phyloP scores from a whole-genome alignment of 2,329 filamentous ascomycete species.

The Nannizziopsis arthrosporioides region DNA sequence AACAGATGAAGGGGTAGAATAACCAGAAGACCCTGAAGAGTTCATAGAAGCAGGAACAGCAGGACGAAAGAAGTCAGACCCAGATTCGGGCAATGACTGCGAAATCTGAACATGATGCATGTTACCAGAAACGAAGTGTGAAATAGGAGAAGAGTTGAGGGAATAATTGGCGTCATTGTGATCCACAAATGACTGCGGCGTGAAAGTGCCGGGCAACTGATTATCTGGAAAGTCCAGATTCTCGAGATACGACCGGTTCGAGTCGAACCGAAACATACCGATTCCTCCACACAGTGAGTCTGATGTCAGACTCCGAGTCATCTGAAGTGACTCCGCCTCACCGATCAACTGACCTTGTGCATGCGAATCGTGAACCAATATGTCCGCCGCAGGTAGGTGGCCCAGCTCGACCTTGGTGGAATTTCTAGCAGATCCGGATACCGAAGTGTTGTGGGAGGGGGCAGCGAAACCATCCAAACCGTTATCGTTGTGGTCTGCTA shows the following conservation, averaged over 20 bases:
- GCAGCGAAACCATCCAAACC: slow-evolving; percentile 18
- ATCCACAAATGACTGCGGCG: slow-evolving; percentile 19
- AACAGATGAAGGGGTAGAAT: slow-evolving; percentile 29
- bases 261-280: slow-evolving; percentile 36
- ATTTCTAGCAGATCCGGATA: slow-evolving; percentile 5
- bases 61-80: slow-evolving; percentile 26
- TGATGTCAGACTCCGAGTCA: slow-evolving; percentile 37
- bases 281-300: slow-evolving; percentile 35
- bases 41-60: slow-evolving; percentile 11
- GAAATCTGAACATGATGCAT: slow-evolving; percentile 24
- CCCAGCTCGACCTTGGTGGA: slow-evolving; percentile 2
- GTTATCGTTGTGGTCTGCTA: slow-evolving; percentile 11
- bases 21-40: slow-evolving; percentile 23
- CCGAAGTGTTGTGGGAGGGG: neutral
- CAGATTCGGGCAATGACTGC: slow-evolving; percentile 23
- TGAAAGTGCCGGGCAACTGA: slow-evolving; percentile 21
- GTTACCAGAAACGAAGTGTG: slow-evolving; percentile 19
- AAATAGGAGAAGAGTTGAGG: slow-evolving; percentile 19
- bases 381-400: neutral
- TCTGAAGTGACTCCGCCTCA: slow-evolving; percentile 23
- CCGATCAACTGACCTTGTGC: slow-evolving; percentile 7
- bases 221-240: slow-evolving; percentile 17
- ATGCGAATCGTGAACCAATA: slow-evolving; percentile 9
- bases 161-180: slow-evolving; percentile 23
- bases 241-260: slow-evolving; percentile 24